These are phyloP conservation scores for Lachancea lanzarotensis DNA, from an alignment of 805 yeast species.

Conservation along the genomic window DNA sequence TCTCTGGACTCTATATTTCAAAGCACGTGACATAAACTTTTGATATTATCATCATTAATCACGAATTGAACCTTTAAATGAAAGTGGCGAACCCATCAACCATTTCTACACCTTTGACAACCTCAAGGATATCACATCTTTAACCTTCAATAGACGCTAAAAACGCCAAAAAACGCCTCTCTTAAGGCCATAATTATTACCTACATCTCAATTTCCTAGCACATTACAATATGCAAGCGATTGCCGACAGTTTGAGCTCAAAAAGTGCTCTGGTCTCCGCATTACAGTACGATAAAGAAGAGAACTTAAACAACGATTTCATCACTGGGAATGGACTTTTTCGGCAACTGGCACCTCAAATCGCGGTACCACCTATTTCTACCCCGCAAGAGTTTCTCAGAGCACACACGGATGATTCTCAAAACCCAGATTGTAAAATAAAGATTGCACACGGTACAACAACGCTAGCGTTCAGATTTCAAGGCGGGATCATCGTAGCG, in stretches of 20 bases:
- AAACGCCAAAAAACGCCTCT: background rate
- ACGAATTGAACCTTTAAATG: background rate
- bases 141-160: background rate
- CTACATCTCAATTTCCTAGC: background rate
- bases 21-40: too few species aligned
- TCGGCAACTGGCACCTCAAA: constrained; percentile 45
- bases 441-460: constrained; percentile 99
- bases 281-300: constrained; percentile 28
- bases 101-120: background rate
- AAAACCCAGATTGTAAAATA: constrained; percentile 89
- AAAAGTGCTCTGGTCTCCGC: constrained; percentile 22
- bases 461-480: constrained; percentile 90
- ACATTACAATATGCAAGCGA: constrained; percentile 25
- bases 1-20: too few species aligned
- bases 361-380: constrained; percentile 74
- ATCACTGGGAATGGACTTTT: constrained; percentile 28
- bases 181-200: background rate
- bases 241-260: constrained; percentile 27
- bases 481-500: constrained; percentile 93
- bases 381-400: constrained; percentile 88
- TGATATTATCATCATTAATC: background rate
- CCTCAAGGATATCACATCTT: background rate
- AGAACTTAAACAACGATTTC: constrained; percentile 31
- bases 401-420: constrained; percentile 95
- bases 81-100: background rate